phyloP scores from a whole-genome alignment of 805 yeast species.

The Cyberlindnera mississippiensis region DNA sequence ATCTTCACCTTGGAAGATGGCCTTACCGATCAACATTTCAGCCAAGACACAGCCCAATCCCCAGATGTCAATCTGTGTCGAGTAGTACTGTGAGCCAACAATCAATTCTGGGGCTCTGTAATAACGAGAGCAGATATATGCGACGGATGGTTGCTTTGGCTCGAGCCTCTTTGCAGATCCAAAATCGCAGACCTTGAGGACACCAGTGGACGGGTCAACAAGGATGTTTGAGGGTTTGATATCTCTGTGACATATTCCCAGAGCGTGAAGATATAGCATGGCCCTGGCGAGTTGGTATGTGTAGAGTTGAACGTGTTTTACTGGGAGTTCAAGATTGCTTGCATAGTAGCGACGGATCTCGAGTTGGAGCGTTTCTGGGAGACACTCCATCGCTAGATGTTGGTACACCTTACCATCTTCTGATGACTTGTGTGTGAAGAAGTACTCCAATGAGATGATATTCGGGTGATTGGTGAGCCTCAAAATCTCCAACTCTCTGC shows the following conservation, averaged over 20 bases:
- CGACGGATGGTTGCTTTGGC: conserved; percentile 80
- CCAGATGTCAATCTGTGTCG: conserved; percentile 95
- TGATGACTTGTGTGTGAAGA: conserved; percentile 63
- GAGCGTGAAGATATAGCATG: conserved; percentile 76
- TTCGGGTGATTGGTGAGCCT: conserved; percentile 78
- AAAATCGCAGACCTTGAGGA: conserved; percentile 76
- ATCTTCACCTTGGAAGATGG: conserved; percentile 92
- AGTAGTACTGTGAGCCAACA: conserved; percentile 82
- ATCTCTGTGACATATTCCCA: conserved; percentile 80
- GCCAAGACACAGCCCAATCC: conserved; percentile 96
- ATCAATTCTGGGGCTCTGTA: conserved; percentile 96
- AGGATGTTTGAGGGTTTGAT: conserved; percentile 79
- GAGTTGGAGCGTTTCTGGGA: conserved; percentile 73
- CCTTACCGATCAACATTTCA: conserved; percentile 87
- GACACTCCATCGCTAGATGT: conserved; percentile 82
- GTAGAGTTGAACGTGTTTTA: conserved; percentile 71
- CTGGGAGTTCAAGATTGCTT: conserved; percentile 58
- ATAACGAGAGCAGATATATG: conserved; percentile 93
- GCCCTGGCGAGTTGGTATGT: conserved; percentile 79
- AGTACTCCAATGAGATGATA: conserved; percentile 63
- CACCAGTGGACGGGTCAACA: conserved; percentile 65
- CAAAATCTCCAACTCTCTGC: conserved; percentile 74
- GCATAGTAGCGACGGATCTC: conserved; percentile 70
- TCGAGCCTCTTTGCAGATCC: conserved; percentile 82
- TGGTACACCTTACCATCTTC: conserved; percentile 67